Conservation (phyloP, 192 early-diverging fungal genomes). For the Chytriomyces sp. region DNA sequence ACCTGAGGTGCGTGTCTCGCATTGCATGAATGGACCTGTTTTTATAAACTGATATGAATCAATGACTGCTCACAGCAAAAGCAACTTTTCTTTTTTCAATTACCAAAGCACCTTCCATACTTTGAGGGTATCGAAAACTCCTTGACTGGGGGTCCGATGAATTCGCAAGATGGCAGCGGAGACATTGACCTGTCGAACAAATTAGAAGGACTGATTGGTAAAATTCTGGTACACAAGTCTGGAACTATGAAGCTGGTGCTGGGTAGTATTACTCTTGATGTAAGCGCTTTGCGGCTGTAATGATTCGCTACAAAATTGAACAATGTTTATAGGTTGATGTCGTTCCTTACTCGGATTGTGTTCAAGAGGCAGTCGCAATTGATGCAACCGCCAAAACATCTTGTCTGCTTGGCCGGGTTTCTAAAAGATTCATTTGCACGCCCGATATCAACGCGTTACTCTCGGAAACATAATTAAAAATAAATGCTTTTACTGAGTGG, state of each 20-base stretch:
- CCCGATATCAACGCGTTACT: slow-evolving; percentile 18
- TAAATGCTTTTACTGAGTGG: neutral
- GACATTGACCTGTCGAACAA: neutral
- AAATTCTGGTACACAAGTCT: slow-evolving; percentile 17
- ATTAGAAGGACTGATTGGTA: slow-evolving; percentile 16
- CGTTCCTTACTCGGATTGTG: slow-evolving; percentile 15
- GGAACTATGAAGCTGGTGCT: slow-evolving; percentile 21
- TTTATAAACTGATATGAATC: neutral
- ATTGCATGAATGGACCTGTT: neutral
- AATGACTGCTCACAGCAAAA: slow-evolving; percentile 7
- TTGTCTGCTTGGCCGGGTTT: slow-evolving; percentile 7
- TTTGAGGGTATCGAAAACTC: slow-evolving; percentile 12
- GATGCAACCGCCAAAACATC: slow-evolving; percentile 7
- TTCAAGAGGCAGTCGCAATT: slow-evolving; percentile 15
- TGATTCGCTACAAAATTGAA: neutral
- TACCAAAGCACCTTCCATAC: slow-evolving; percentile 15
- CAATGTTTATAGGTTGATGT: slow-evolving; percentile 1
- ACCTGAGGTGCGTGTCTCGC: slow-evolving; percentile 6
- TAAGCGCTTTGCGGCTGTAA: neutral
- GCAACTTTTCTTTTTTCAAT: slow-evolving; percentile 25
- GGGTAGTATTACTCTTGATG: slow-evolving; percentile 16
- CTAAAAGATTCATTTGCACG: slow-evolving; percentile 25
- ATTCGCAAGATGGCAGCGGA: neutral
- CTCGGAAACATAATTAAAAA: neutral
- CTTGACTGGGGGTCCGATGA: neutral